A percentile compares a stretch with the other conserved stretches of the same genome.
Evolutionary conservation across 1,284 basidiomycete species (phyloP).

Genomic region (Cryptococcus sp.): DNA sequence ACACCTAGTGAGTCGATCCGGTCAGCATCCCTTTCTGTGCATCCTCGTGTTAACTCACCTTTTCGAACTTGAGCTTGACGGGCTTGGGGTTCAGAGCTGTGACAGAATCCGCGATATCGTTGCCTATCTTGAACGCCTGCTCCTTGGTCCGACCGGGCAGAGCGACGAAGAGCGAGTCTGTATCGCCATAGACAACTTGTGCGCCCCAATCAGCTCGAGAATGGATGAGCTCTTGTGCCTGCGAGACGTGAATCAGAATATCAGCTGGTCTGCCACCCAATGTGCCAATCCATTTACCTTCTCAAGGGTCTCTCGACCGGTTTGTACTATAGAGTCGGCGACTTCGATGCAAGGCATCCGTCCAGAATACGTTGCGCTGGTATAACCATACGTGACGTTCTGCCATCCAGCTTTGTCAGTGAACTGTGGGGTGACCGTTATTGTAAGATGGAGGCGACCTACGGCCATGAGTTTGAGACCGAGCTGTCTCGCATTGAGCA

Average conservation of each 20-base stretch:
- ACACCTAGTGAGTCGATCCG: conserved; percentile 63
- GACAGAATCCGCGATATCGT: conserved; percentile 86
- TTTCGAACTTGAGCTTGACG: conserved; percentile 95
- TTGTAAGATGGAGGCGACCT: conserved; percentile 11
- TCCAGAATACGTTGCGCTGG: conserved; percentile 87
- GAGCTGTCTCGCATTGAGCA: conserved; percentile 84
- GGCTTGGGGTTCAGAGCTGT: conserved; percentile 86
- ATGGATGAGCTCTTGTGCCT: conserved; percentile 85
- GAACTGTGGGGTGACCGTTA: too few relatives aligned
- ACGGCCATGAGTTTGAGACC: conserved; percentile 74
- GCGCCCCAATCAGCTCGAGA: conserved; percentile 80
- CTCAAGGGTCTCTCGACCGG: conserved; percentile 90
- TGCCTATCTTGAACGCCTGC: conserved; percentile 87
- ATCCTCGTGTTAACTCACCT: conserved; percentile 59
- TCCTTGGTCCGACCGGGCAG: conserved; percentile 86
- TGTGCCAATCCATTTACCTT: conserved; percentile 61
- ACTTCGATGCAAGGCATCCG: conserved; percentile 98
- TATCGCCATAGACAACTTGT: conserved; percentile 95
- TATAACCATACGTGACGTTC: conserved; percentile 95
- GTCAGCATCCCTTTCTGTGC: too few relatives aligned
- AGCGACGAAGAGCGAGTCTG: conserved; percentile 91
- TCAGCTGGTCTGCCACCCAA: neutral
- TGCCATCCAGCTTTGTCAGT: conserved; percentile 20
- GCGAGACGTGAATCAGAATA: neutral
- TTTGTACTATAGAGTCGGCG: conserved; percentile 96